Percentiles rank a stretch among this genome's conserved stretches.
Evolutionary conservation across 495 filamentous ascomycete genomes (phyloP).

Genomic region (Tuber magnatum): DNA sequence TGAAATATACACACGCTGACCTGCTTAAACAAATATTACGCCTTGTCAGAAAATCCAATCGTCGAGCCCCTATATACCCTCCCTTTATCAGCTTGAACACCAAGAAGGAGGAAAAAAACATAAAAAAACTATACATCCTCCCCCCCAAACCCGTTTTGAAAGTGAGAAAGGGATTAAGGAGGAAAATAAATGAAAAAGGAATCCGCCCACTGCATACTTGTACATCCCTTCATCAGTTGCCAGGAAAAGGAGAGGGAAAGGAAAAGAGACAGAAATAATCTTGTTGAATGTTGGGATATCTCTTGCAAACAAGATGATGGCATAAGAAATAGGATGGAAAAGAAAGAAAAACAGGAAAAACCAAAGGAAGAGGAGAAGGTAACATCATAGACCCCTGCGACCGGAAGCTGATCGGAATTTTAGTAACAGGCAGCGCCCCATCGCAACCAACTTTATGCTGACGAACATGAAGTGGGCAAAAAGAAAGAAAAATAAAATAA

Average conservation of each 20-base stretch:
- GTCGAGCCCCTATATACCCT: neutral
- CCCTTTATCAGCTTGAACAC: neutral
- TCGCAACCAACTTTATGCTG: constrained; percentile 24
- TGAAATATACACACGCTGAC: neutral
- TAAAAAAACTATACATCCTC: constrained; percentile 10
- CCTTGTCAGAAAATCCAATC: neutral
- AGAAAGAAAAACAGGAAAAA: neutral
- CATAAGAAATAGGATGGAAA: neutral
- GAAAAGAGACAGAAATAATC: neutral
- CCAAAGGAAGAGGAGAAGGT: constrained; percentile 12
- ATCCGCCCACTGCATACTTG: neutral
- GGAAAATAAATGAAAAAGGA: constrained; percentile 2
- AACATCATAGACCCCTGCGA: constrained; percentile 16
- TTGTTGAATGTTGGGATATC: neutral
- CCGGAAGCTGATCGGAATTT: neutral
- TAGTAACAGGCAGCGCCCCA: constrained; percentile 13
- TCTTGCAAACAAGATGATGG: neutral
- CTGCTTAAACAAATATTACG: constrained; percentile 2
- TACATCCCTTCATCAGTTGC: neutral
- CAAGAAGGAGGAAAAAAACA: neutral
- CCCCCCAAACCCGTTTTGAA: neutral
- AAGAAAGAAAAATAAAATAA: too few species aligned
- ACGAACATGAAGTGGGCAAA: constrained; percentile 30
- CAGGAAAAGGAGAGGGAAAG: neutral
- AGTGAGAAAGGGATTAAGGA: neutral